phyloP scores from a whole-genome alignment of 1,284 basidiomycete genomes.

The Rhodotorula sp. region DNA sequence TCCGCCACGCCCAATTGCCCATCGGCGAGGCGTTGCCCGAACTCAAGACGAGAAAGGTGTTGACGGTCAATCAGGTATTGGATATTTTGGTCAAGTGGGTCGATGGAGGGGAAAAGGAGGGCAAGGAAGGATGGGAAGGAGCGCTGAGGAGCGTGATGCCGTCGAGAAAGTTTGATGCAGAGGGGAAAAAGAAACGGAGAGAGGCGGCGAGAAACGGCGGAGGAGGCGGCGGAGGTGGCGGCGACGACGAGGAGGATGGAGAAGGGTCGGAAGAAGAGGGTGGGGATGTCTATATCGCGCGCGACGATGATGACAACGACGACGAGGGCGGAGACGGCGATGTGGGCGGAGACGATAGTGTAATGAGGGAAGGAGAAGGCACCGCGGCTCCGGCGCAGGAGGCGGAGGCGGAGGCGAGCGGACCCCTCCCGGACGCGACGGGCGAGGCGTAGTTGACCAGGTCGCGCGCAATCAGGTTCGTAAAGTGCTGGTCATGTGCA shows the following conservation, averaged over 20 bases:
- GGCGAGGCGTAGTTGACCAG: no score
- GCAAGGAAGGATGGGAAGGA: constrained; percentile 62
- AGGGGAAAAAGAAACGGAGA: constrained; percentile 15
- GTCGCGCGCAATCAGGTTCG: no score
- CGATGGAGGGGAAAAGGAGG: constrained; percentile 12
- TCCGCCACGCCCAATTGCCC: constrained; percentile 85
- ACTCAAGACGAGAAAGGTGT: constrained; percentile 84
- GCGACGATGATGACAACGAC: constrained; percentile 2
- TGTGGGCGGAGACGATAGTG: not conserved
- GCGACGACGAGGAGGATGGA: not conserved
- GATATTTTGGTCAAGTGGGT: constrained; percentile 86
- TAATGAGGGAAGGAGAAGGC: not conserved
- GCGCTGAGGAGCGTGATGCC: constrained; percentile 84
- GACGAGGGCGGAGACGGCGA: not conserved
- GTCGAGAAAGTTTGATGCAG: constrained; percentile 72
- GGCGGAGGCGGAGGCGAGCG: no score
- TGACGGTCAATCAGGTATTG: constrained; percentile 94
- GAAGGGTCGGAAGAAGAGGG: constrained; percentile 7
- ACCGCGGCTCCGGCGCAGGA: not conserved
- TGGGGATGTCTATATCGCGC: constrained; percentile 6
- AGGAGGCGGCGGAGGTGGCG: not conserved
- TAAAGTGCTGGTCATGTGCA: no score
- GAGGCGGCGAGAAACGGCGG: not conserved
- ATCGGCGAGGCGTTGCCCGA: constrained; percentile 82
- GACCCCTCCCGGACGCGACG: no score